phyloP scores from a whole-genome alignment of 2,329 filamentous ascomycete genomes.

The Monosporascus sp. region DNA sequence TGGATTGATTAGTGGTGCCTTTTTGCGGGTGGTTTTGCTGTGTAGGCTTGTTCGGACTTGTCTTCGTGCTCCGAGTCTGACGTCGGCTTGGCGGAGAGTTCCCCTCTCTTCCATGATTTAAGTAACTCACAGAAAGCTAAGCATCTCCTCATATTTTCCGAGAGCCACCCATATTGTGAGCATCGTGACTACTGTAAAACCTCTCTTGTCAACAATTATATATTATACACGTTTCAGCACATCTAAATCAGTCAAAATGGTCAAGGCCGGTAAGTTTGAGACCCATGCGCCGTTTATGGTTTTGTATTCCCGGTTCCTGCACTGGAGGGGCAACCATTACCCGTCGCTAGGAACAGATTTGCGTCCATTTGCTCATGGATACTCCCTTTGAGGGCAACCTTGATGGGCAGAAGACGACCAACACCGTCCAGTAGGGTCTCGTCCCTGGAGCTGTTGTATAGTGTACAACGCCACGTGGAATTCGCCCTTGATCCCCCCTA shows the following conservation, averaged over 20 bases:
- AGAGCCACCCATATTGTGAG: not conserved
- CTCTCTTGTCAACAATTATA: constrained; percentile 10
- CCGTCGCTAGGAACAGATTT: constrained; percentile 43
- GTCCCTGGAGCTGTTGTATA: not conserved
- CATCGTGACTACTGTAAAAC: constrained; percentile 2
- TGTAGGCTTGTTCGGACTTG: not conserved
- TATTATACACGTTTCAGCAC: constrained; percentile 20
- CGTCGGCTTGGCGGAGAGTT: not conserved
- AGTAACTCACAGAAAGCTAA: too few species aligned
- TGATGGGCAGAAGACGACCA: constrained; percentile 21
- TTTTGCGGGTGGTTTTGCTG: not conserved
- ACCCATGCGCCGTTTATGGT: constrained; percentile 15
- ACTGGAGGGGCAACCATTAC: constrained; percentile 18
- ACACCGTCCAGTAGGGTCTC: not conserved
- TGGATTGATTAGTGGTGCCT: not conserved
- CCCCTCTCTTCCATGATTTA: not conserved
- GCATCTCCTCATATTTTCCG: not conserved
- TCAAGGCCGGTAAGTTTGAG: constrained; percentile 62
- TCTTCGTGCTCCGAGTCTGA: not conserved
- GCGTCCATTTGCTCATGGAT: constrained; percentile 53
- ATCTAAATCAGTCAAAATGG: constrained; percentile 71
- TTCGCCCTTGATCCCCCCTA: constrained; percentile 5
- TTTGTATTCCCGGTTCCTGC: constrained; percentile 17
- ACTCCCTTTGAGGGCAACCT: constrained; percentile 20
- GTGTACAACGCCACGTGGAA: not conserved